Base-by-base conservation (phyloP, 768 basidiomycete species). In the Roridomyces roridus region DNA sequence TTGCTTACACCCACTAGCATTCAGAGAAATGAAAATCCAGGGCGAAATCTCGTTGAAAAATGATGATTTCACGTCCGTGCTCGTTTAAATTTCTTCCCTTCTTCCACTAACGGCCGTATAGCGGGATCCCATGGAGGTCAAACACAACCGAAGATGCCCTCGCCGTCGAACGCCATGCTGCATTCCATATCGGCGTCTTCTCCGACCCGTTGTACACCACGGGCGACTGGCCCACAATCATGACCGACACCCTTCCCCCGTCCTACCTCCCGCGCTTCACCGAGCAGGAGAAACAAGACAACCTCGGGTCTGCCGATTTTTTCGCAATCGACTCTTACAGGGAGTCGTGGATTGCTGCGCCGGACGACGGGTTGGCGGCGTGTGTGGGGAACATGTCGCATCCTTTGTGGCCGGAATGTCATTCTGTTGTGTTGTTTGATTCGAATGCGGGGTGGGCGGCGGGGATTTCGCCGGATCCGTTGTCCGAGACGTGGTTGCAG, bases 31-130 rank as follows among this genome's bases (percentile, higher is more conserved):
- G 74, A 74, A 74, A 18, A 81, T 80, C n/a, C 52, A 73, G 43
- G 81, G 82, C n/a, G 78, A 81, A 60, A 84, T 85, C 25, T 71
- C 80, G 0, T 79, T 81, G 67, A 85, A 85, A 66, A 82, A 78
- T 56, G 81, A 82, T 57, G 80, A 82, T 62, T 80, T 75, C 47
- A 74, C 80, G 80, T 80, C 61, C 20, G 72, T 55, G n/a, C 18
- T 18, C 14, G 4, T 17, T 25, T 29, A 23, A 12, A 10, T 36
- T 10, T 14, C 26, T 34, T 15, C 29, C 20, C 31, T 4, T 6
- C 20, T 12, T 12, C 24, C 10, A 45, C 15, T 17, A 29, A 40
- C n/a, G 5, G 34, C 20, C 25, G 20, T 51, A 21, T 34, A 80
- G 80, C 15, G 78, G 79, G 3, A 70, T 75, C n/a, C 78, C 79